Percentiles rank a stretch among this genome's conserved stretches.
phyloP scores from a whole-genome alignment of 352 stramenopile genomes.

The Pythium vanterpoolii region DNA sequence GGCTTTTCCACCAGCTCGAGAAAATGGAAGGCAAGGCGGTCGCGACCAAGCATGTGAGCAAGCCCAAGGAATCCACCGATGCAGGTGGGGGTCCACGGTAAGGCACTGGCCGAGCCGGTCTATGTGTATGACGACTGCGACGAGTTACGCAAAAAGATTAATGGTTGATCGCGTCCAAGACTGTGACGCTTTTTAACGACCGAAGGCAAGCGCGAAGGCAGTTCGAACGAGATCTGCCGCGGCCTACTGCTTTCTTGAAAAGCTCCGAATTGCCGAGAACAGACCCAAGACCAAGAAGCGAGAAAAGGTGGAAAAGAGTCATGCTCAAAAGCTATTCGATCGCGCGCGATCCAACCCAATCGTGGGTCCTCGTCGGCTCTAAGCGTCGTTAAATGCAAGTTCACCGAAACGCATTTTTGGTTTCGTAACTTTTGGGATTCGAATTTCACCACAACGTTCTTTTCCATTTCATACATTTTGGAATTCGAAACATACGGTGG shows the following conservation, averaged over 20 bases:
- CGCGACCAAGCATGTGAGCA: conserved; percentile 13
- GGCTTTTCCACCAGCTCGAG: conserved; percentile 43
- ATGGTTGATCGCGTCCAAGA: conserved; percentile 38
- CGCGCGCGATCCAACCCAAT: conserved; percentile 26
- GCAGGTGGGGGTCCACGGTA: conserved; percentile 22
- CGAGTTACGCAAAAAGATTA: conserved; percentile 47
- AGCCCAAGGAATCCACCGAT: neutral
- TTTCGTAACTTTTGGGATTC: conserved; percentile 4
- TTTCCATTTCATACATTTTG: neutral
- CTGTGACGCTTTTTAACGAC: conserved; percentile 41
- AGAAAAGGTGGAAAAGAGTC: conserved; percentile 29
- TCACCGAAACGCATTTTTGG: neutral
- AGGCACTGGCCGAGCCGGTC: conserved; percentile 36
- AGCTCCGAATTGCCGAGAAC: conserved; percentile 42
- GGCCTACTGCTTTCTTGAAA: conserved; percentile 59
- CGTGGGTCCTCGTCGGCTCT: conserved; percentile 10
- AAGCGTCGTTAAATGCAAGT: neutral
- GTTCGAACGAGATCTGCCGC: conserved; percentile 40
- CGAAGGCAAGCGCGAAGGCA: conserved; percentile 46
- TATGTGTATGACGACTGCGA: conserved; percentile 60
- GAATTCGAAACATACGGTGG: too few species aligned
- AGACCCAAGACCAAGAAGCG: conserved; percentile 47
- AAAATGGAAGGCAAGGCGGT: conserved; percentile 14
- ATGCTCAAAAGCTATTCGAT: conserved; percentile 26
- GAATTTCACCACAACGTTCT: too few species aligned